Evolutionary conservation across 148 eudicot species (phyloP).

Genomic region (Beta vulgaris): DNA sequence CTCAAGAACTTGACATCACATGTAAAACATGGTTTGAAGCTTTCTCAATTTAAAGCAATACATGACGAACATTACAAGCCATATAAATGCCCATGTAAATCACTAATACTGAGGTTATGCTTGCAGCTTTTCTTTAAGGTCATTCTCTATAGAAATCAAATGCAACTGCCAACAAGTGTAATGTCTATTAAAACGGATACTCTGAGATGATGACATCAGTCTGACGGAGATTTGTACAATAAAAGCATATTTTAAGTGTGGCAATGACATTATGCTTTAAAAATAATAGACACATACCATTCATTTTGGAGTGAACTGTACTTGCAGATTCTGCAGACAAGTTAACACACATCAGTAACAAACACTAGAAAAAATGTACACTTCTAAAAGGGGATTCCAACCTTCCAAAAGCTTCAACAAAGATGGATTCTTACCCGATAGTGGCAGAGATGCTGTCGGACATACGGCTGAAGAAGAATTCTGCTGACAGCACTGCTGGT

Average conservation of each 20-base stretch:
- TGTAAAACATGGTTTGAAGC: not conserved
- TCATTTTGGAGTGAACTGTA: slow-evolving; percentile 25
- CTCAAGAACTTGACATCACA: not conserved
- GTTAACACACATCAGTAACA: not conserved
- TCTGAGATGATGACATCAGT: not conserved
- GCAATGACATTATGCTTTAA: not conserved
- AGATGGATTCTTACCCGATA: slow-evolving; percentile 45
- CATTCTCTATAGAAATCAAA: not conserved
- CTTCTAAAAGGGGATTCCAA: not conserved
- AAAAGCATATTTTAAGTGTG: not conserved
- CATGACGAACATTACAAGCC: not conserved
- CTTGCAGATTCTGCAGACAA: slow-evolving; percentile 35
- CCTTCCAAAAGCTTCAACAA: not conserved
- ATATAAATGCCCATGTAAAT: no score
- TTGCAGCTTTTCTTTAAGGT: not conserved
- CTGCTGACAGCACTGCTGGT: slow-evolving; percentile 33
- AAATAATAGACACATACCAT: slow-evolving; percentile 24
- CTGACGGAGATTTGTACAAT: not conserved
- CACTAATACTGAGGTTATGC: not conserved
- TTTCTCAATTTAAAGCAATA: not conserved
- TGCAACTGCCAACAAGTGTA: not conserved
- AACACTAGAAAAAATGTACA: not conserved
- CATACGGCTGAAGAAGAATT: slow-evolving; percentile 34
- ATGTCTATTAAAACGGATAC: not conserved
- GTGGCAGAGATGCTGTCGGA: slow-evolving; percentile 36